phyloP scores from a whole-genome alignment of 1,284 basidiomycete genomes.

The Rhodotorula mucilaginosa region DNA sequence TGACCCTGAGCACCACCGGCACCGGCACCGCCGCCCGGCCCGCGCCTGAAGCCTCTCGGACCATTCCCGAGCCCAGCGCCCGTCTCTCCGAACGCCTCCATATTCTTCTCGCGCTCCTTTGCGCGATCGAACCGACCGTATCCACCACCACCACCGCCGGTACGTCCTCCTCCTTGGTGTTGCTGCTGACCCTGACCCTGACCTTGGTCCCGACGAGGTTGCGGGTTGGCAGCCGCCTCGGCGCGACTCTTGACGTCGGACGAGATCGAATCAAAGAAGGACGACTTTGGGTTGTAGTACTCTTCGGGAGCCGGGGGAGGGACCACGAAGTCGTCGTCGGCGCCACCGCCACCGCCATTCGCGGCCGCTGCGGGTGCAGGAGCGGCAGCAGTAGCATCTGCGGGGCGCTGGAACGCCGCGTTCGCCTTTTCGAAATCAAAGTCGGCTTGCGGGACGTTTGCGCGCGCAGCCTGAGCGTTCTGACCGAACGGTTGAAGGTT shows the following conservation, averaged over 20 bases:
- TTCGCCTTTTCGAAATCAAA: conserved; percentile 46
- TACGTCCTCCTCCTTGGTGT: conserved; percentile 13
- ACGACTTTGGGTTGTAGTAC: conserved; percentile 42
- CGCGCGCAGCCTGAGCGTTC: conserved; percentile 1
- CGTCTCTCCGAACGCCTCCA: conserved; percentile 44
- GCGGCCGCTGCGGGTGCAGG: background rate
- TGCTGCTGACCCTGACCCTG: conserved; percentile 3
- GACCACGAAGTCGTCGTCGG: conserved; percentile 36
- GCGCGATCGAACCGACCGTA: conserved; percentile 39
- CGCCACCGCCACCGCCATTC: background rate
- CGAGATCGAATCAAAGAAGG: conserved; percentile 47
- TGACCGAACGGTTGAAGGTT: conserved; percentile 18
- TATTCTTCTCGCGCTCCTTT: conserved; percentile 42
- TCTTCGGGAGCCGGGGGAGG: conserved; percentile 26
- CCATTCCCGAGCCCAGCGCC: conserved; percentile 21
- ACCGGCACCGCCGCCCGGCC: background rate
- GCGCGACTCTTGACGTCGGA: conserved; percentile 41
- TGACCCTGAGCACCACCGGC: background rate
- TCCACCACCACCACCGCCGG: conserved; percentile 22
- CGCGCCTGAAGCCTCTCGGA: conserved; percentile 12
- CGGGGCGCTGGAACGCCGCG: conserved; percentile 42
- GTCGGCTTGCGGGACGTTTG: conserved; percentile 38
- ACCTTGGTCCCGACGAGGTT: background rate
- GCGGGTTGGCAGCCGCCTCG: conserved; percentile 9
- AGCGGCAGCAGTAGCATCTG: background rate